Evolutionary conservation across 1,284 basidiomycete genomes (phyloP).

Genomic region (Takashimella tepidaria): DNA sequence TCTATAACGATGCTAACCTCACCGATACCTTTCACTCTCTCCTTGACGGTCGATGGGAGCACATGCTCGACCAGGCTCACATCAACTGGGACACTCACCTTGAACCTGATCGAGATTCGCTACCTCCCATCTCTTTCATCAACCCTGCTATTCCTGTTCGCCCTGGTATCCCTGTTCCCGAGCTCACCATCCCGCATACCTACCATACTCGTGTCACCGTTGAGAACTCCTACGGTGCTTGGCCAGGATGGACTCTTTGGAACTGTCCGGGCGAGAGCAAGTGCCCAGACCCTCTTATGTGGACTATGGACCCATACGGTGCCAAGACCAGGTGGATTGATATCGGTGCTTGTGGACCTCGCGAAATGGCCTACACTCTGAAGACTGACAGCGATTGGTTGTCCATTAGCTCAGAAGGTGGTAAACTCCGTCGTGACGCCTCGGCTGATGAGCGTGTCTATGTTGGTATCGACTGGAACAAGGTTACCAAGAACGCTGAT

Average conservation of each 20-base stretch:
- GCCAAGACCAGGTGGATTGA: conserved; percentile 56
- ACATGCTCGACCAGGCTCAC: conserved; percentile 61
- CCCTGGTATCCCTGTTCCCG: conserved; percentile 39
- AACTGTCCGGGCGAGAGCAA: conserved; percentile 52
- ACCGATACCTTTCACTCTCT: conserved; percentile 56
- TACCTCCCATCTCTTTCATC: conserved; percentile 22
- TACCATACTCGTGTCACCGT: conserved; percentile 56
- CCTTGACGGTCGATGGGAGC: conserved; percentile 52
- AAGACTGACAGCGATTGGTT: conserved; percentile 57
- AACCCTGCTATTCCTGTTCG: conserved; percentile 16
- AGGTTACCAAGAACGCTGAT: conserved; percentile 38
- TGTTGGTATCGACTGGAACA: conserved; percentile 58
- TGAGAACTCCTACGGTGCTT: conserved; percentile 55
- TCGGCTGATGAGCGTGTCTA: conserved; percentile 55
- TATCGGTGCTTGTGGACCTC: conserved; percentile 59
- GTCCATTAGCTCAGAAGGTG: conserved; percentile 51
- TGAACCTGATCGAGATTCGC: conserved; percentile 59
- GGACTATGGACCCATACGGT: conserved; percentile 57
- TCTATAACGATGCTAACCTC: conserved; percentile 29
- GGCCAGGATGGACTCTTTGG: conserved; percentile 33
- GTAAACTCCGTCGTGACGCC: conserved; percentile 53
- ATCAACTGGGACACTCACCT: conserved; percentile 56
- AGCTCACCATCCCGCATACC: conserved; percentile 48
- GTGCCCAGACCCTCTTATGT: conserved; percentile 52
- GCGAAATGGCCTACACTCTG: conserved; percentile 56